A percentile compares a stretch with the other conserved stretches of the same genome.
Conservation (phyloP, 2,329 filamentous ascomycete genomes). For the Trichoderma sp. region DNA sequence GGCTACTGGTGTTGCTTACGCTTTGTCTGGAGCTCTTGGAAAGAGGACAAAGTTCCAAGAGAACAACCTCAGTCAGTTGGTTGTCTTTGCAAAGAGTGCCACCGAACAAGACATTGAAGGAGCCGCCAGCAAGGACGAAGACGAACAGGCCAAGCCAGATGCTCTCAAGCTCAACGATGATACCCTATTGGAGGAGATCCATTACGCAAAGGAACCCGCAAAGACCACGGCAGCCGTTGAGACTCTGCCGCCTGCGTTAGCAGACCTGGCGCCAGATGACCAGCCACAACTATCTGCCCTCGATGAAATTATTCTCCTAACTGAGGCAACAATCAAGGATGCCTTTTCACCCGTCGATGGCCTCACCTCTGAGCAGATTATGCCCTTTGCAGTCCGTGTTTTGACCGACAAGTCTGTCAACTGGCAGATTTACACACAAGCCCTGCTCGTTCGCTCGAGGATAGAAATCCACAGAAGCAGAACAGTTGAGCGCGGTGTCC, state of each 20-base stretch:
- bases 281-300: constrained; percentile 81
- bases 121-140: constrained; percentile 25
- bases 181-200: constrained; percentile 84
- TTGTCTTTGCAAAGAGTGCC: constrained; percentile 82
- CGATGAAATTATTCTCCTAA: constrained; percentile 88
- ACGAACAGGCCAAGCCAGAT: constrained; percentile 52
- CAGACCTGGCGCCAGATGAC: constrained; percentile 68
- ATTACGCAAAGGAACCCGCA: constrained; percentile 64
- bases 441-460: constrained; percentile 81
- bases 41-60: constrained; percentile 82
- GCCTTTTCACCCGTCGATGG: constrained; percentile 80
- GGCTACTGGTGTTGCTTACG: constrained; percentile 74
- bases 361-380: constrained; percentile 87
- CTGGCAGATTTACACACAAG: constrained; percentile 98
- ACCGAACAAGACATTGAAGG: constrained; percentile 35
- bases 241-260: constrained; percentile 61
- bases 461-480: constrained; percentile 86
- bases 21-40: constrained; percentile 80
- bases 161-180: constrained; percentile 86
- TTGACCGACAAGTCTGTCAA: constrained; percentile 87
- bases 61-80: constrained; percentile 80
- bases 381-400: constrained; percentile 88
- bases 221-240: constrained; percentile 38
- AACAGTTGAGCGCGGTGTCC: constrained; percentile 83
- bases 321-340: constrained; percentile 85